These are phyloP conservation scores for Sporisorium sorghi DNA, from an alignment of 1,284 basidiomycete genomes.

Conservation along the genomic window DNA sequence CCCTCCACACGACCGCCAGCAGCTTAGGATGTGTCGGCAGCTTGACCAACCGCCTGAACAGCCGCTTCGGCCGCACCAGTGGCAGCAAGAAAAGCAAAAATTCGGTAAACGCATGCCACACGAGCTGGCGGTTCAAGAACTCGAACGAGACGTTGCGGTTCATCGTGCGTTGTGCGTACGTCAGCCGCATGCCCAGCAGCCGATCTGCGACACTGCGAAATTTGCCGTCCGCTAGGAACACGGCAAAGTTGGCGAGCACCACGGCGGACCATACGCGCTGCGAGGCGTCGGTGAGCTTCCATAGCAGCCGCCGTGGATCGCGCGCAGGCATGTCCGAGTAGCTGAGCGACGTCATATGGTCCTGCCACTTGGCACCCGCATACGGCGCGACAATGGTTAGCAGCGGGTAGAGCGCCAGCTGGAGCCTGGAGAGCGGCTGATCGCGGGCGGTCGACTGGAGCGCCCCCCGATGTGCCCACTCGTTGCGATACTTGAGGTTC, in stretches of 20 bases:
- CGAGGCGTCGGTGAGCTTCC: conserved; percentile 78
- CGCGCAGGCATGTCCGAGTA: conserved; percentile 79
- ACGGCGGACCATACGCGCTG: conserved; percentile 77
- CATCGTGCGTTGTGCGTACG: conserved; percentile 79
- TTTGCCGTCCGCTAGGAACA: conserved; percentile 88
- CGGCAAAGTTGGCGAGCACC: conserved; percentile 80
- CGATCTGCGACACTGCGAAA: conserved; percentile 88
- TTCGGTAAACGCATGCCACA: conserved; percentile 99
- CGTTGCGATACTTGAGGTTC: conserved; percentile 75
- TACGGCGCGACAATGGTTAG: conserved; percentile 85
- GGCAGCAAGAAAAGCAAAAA: conserved; percentile 93
- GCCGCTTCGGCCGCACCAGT: conserved; percentile 77
- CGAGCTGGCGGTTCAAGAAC: conserved; percentile 98
- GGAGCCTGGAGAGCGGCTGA: conserved; percentile 53
- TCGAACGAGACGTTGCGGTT: conserved; percentile 94
- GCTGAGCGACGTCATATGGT: conserved; percentile 81
- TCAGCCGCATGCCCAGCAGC: conserved; percentile 80
- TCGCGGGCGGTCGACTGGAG: conserved; percentile 56
- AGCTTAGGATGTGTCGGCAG: conserved; percentile 60
- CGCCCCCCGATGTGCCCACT: conserved; percentile 60
- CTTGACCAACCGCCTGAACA: conserved; percentile 74
- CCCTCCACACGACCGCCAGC: conserved; percentile 63
- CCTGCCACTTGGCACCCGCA: conserved; percentile 78
- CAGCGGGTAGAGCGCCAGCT: conserved; percentile 75
- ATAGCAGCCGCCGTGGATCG: conserved; percentile 74